A percentile compares a stretch with the other conserved stretches of the same genome.
phyloP scores from a whole-genome alignment of 1,284 basidiomycete genomes.

The Takashimella tepidaria region DNA sequence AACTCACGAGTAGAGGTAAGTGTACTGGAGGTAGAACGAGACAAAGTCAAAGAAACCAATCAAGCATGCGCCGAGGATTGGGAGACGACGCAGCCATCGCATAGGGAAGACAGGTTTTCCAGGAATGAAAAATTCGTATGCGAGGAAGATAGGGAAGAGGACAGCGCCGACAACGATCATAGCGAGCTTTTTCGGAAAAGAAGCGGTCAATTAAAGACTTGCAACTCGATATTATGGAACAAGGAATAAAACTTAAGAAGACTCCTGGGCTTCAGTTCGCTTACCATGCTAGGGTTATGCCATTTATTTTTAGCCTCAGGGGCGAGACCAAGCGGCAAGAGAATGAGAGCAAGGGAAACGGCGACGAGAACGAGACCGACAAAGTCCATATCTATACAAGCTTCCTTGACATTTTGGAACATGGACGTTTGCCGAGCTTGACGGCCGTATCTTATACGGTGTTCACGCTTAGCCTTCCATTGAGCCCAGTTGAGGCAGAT shows the following conservation, averaged over 20 bases:
- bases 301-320: slow-evolving; percentile 47
- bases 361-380: slow-evolving; percentile 63
- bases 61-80: slow-evolving; percentile 58
- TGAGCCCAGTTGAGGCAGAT: slow-evolving; percentile 67
- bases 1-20: slow-evolving; percentile 40
- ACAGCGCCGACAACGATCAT: slow-evolving; percentile 49
- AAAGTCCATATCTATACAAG: slow-evolving; percentile 45
- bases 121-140: slow-evolving; percentile 49
- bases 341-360: slow-evolving; percentile 58
- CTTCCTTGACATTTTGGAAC: slow-evolving; percentile 10
- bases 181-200: slow-evolving; percentile 22
- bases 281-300: slow-evolving; percentile 38
- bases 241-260: too few species aligned
- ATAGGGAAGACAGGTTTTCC: slow-evolving; percentile 50
- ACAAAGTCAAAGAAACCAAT: slow-evolving; percentile 70
- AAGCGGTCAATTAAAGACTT: neutral
- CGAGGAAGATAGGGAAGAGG: slow-evolving; percentile 47
- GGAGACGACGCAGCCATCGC: slow-evolving; percentile 57
- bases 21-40: slow-evolving; percentile 51
- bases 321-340: slow-evolving; percentile 62
- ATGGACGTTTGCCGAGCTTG: neutral
- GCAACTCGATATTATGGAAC: neutral
- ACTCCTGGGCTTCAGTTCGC: slow-evolving; percentile 4
- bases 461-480: slow-evolving; percentile 56
- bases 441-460: slow-evolving; percentile 45